Conservation (phyloP, 2,329 filamentous ascomycete species). For the Trichoderma sp. region DNA sequence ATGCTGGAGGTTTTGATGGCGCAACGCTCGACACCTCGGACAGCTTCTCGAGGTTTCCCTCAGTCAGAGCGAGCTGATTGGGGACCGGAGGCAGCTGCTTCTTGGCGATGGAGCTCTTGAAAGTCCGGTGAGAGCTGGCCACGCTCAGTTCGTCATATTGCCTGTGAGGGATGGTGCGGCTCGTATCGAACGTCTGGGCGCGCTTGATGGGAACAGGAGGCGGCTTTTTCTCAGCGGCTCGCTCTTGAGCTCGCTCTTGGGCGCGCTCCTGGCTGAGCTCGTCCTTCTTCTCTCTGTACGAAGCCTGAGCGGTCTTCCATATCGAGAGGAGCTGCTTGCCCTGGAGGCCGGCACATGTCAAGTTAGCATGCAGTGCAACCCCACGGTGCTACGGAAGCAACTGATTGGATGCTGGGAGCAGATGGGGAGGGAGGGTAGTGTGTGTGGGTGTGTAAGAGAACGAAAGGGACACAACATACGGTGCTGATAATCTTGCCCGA, state of each 20-base stretch:
- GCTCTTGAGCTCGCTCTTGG: slow-evolving; percentile 53
- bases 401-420: not conserved
- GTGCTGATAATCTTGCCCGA: slow-evolving; percentile 89
- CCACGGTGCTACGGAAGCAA: slow-evolving; percentile 16
- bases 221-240: slow-evolving; percentile 38
- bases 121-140: slow-evolving; percentile 43
- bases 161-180: slow-evolving; percentile 23
- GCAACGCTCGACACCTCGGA: slow-evolving; percentile 51
- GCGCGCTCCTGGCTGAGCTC: slow-evolving; percentile 65
- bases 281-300: slow-evolving; percentile 84
- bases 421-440: not conserved
- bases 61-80: slow-evolving; percentile 44
- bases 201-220: slow-evolving; percentile 15
- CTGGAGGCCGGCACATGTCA: slow-evolving; percentile 42
- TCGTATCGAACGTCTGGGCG: slow-evolving; percentile 31
- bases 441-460: not conserved
- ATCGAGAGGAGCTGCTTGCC: slow-evolving; percentile 86
- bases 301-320: slow-evolving; percentile 86
- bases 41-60: slow-evolving; percentile 50
- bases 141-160: slow-evolving; percentile 33
- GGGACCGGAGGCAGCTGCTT: slow-evolving; percentile 29
- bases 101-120: slow-evolving; percentile 35
- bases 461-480: slow-evolving; percentile 48
- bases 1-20: slow-evolving; percentile 43
- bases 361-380: slow-evolving; percentile 4